Conservation (phyloP, 176 grass and related monocot genomes). For the Leersia perrieri region DNA sequence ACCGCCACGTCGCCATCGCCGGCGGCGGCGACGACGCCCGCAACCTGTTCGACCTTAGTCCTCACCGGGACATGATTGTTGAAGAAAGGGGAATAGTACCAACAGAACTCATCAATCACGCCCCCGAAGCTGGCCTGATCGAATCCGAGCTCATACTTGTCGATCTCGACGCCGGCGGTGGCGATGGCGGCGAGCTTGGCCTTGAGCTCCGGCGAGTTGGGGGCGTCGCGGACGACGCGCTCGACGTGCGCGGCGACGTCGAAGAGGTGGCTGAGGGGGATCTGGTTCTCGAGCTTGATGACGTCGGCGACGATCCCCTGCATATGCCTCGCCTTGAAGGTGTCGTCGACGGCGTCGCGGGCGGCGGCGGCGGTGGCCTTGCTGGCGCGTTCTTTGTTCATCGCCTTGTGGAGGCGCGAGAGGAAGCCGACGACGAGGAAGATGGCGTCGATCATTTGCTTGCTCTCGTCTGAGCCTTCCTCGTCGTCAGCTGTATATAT, state of each 20-base stretch:
- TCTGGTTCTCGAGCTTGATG: constrained; percentile 60
- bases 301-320: constrained; percentile 49
- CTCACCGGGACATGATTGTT: not conserved
- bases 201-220: not conserved
- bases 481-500: no score
- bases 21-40: no score
- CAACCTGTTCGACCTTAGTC: not conserved
- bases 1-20: no score
- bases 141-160: not conserved
- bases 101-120: constrained; percentile 43
- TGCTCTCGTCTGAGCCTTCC: not conserved
- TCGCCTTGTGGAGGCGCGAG: not conserved
- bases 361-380: not conserved
- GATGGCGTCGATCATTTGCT: constrained; percentile 30
- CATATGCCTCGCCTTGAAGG: constrained; percentile 37
- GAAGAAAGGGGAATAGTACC: constrained; percentile 59
- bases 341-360: constrained; percentile 30
- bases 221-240: fast-evolving
- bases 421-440: constrained; percentile 63
- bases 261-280: constrained; percentile 3
- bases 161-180: no score
- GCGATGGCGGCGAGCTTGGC: no score
- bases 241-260: not conserved
- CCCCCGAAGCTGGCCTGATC: not conserved
- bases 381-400: not conserved